Evolutionary conservation across 2,329 filamentous ascomycete species (phyloP), one percentile per base, ranked within the genome.

Genomic region (Pseudodiploospora longispora): DNA sequence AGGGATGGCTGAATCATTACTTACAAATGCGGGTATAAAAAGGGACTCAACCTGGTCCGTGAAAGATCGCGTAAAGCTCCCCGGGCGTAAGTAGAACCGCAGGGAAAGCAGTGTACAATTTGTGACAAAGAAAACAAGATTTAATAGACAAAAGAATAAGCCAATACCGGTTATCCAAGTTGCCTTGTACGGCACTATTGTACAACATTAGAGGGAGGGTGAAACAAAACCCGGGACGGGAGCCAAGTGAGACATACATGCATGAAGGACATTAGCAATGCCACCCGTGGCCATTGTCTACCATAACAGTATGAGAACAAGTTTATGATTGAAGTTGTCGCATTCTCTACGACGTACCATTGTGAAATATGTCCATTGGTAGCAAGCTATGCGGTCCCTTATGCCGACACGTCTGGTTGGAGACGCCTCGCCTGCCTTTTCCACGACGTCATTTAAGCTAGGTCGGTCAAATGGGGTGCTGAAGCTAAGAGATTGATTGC

Each of bases 331-430:
- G 9, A 10, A 34, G 27, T 34, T 27, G 27, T 29, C 30, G 12
- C 27, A 4, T 32, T 30, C n/a, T 30, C 10, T 5, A 10, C 12
- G 28, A 30, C 45, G 8, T 44, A 47, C 45, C 45, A 75, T 74
- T 27, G 85, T 87, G 55, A 89, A 91, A 73, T 82, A 91, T 0
- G 85, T 88, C 86, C 86, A 91, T 53, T 68, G 69, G 49, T 71
- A 70, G 47, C 71, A 77, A 35, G 66, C 68, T 47, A 78, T 71
- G 32, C 75, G 63, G 48, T 76, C 74, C 33, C 68, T 64, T 39
- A 77, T 54, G 10, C 71, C 61, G 38, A 75, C 62, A 38, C 61
- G 67, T n/a, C 48, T 56, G 1, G 32, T 41, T 7, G 50, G 41
- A 3, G 41, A 37, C 10, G 48, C 40, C 36, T 57, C 61, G 41